phyloP scores from a whole-genome alignment of 1,284 basidiomycete species.

The Cutaneotrichosporon spelunceum region DNA sequence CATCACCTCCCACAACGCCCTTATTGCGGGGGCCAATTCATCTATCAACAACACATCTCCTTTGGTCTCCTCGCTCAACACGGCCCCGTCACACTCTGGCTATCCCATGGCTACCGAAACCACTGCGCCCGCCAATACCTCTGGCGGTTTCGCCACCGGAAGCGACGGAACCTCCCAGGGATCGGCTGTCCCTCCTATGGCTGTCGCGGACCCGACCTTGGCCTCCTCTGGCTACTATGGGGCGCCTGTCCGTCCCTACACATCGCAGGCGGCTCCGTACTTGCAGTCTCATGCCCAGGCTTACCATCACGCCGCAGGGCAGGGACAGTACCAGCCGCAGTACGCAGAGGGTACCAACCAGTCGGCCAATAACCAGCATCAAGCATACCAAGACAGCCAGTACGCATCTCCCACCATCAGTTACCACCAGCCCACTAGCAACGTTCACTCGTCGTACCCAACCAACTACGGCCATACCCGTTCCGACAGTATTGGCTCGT shows the following conservation, averaged over 20 bases:
- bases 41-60: neutral
- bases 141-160: neutral
- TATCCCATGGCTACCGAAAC: slow-evolving; percentile 4
- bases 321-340: slow-evolving; percentile 7
- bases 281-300: slow-evolving; percentile 5
- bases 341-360: neutral
- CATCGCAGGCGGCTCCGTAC: neutral
- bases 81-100: slow-evolving; percentile 1
- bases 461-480: neutral
- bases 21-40: neutral
- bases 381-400: neutral
- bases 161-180: neutral
- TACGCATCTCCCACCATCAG: neutral
- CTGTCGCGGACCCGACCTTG: neutral
- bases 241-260: neutral
- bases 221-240: slow-evolving; percentile 2
- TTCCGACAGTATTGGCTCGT: slow-evolving; percentile 8
- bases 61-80: neutral
- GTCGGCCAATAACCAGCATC: slow-evolving; percentile 3
- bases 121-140: slow-evolving; percentile 1
- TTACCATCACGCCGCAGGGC: neutral
- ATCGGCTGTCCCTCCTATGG: neutral
- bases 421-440: slow-evolving; percentile 3
- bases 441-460: neutral
- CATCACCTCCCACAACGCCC: neutral